Evolutionary conservation across 73 alveolate species (phyloP), one percentile per base, ranked within the genome.

Genomic region (Paramecium biaurelia): DNA sequence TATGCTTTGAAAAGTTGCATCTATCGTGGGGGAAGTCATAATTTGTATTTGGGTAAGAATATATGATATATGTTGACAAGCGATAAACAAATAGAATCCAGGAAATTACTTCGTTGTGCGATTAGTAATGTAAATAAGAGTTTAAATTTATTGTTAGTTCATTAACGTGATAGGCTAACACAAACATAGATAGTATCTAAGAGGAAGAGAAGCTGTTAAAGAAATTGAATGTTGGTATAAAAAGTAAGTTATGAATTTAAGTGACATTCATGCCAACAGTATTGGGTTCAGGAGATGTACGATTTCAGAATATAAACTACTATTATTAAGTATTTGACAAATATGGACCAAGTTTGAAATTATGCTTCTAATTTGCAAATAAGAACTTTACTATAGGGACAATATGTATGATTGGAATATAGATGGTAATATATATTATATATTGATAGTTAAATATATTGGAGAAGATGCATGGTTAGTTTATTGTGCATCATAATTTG

Each of bases 401-500:
- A 38, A 41, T 76, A 2, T 35, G 70, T 21, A 28, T 76, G 38
- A 32, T 76, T 8, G 89, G 70, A 18, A 76, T 76, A 18, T 37
- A 76, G 12, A 37, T 76, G 89, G 89, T 76, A 76, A 38, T 4
- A 8, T 21, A 3, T 2, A 8, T 41, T 11, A 7, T 4, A 14
- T 24, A 38, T 38, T 20, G 23, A 15, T 47, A 87, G 93, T 38
- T 87, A 20, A 63, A 87, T 70, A 26, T 76, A n/a, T 42, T 87
- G 41, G 93, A 87, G 79, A 87, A 87, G 32, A 70, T 87, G 23
- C 93, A 87, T 59, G 38, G 24, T 11, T 79, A 87, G 26, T 74
- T 42, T 28, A 87, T 87, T 14, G 93, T 87, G 21, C 93, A 87
- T 87, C 67, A 90, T 20, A 87, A 87, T 47, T 24, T 87, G 28